These are phyloP conservation scores for Nemania serpens DNA, from an alignment of 2,329 filamentous ascomycete genomes.

Conservation along the genomic window DNA sequence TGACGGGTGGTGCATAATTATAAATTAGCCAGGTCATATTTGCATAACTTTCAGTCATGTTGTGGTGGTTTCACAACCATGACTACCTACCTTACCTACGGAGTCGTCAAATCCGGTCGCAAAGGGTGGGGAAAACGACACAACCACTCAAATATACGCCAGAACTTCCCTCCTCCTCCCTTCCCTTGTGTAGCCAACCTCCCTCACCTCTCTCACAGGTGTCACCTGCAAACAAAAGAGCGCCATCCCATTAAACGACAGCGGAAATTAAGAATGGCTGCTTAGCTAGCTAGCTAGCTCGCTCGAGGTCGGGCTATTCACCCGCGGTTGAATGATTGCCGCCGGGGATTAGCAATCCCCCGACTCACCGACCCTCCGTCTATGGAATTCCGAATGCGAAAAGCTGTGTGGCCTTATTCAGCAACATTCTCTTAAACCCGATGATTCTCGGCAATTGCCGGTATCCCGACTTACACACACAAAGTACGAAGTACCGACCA, in stretches of 20 bases:
- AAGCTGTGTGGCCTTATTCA: slow-evolving; percentile 5
- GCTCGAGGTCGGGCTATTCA: neutral
- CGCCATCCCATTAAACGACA: neutral
- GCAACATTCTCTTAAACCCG: slow-evolving; percentile 6
- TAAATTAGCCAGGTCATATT: slow-evolving; percentile 1
- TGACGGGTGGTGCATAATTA: neutral
- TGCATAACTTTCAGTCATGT: slow-evolving; percentile 16
- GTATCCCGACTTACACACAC: too few species aligned
- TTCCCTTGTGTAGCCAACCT: neutral
- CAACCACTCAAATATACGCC: neutral
- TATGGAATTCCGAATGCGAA: slow-evolving; percentile 8
- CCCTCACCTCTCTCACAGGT: neutral
- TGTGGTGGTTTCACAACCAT: slow-evolving; percentile 10
- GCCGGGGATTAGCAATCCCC: slow-evolving; percentile 22
- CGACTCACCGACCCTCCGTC: slow-evolving; percentile 16
- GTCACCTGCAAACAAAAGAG: neutral
- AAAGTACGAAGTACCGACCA: too few species aligned
- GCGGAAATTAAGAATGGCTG: neutral
- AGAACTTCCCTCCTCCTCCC: neutral
- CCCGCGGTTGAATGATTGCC: slow-evolving; percentile 10
- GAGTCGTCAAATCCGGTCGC: neutral
- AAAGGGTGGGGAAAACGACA: neutral
- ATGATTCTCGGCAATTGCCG: neutral
- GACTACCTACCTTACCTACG: neutral
- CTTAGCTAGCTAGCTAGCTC: neutral